These are phyloP conservation scores for Ophiostoma tasmaniense DNA, from an alignment of 2,329 filamentous ascomycete species.

Conservation along the genomic window DNA sequence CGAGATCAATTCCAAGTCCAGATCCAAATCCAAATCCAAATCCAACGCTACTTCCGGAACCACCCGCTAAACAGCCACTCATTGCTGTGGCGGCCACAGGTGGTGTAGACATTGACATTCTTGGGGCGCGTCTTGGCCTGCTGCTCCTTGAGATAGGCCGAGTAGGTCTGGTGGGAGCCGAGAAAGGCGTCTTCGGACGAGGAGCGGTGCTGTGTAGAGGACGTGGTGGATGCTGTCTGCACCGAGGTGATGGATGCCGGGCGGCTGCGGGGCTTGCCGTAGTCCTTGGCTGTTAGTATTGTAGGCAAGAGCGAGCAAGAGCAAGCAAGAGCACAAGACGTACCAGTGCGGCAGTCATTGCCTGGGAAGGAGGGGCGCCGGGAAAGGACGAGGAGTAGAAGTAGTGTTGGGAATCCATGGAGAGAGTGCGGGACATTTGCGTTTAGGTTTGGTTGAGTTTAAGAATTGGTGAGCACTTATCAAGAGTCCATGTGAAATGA, in stretches of 20 bases:
- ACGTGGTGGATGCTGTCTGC: neutral
- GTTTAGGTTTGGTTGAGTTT: neutral
- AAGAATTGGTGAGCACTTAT: too few species aligned
- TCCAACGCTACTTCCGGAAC: constrained; percentile 16
- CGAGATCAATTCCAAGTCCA: too few species aligned
- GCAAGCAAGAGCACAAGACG: neutral
- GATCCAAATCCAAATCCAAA: too few species aligned
- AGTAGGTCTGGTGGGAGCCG: neutral
- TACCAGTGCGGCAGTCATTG: neutral
- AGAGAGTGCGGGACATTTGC: neutral
- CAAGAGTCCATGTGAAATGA: too few species aligned
- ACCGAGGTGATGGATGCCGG: neutral
- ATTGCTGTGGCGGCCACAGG: constrained; percentile 23
- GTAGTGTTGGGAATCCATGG: neutral
- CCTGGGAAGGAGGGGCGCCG: neutral
- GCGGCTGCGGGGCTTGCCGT: neutral
- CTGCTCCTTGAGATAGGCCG: neutral
- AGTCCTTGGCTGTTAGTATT: neutral
- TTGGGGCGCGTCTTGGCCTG: constrained; percentile 10
- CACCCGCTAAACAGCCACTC: constrained; percentile 25
- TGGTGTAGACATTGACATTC: constrained; percentile 24
- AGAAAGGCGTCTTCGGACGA: neutral
- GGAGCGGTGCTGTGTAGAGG: neutral
- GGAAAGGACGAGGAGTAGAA: neutral
- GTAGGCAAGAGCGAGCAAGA: too few species aligned